phyloP scores from a whole-genome alignment of 768 basidiomycete genomes.

The Pulveroboletus sp. region DNA sequence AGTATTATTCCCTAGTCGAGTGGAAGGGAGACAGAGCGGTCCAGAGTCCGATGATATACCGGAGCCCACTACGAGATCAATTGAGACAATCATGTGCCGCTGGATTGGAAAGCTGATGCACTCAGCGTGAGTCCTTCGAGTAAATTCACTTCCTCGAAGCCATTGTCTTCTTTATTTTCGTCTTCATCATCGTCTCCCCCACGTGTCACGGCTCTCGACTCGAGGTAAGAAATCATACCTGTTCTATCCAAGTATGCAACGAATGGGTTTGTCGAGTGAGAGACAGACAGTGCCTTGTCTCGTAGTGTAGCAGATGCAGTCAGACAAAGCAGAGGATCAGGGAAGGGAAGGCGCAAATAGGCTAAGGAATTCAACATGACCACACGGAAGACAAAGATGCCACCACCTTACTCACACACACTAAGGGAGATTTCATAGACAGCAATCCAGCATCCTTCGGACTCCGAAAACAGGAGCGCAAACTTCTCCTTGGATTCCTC shows the following conservation, averaged over 20 bases:
- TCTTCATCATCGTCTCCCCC: constrained; percentile 24
- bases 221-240: constrained; percentile 15
- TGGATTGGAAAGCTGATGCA: constrained; percentile 27
- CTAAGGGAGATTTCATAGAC: constrained; percentile 74
- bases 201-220: not conserved
- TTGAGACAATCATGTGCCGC: not conserved
- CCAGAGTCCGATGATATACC: constrained; percentile 36
- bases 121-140: constrained; percentile 66
- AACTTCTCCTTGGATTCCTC: constrained; percentile 54
- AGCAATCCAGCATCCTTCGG: constrained; percentile 66
- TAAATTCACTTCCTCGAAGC: constrained; percentile 65
- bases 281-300: constrained; percentile 60
- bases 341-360: constrained; percentile 63
- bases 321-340: constrained; percentile 76
- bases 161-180: constrained; percentile 40
- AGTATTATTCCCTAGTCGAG: constrained; percentile 64
- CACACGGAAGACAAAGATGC: not conserved
- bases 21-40: constrained; percentile 56
- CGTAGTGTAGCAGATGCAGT: constrained; percentile 87
- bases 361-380: constrained; percentile 40
- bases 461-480: constrained; percentile 60
- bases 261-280: constrained; percentile 36
- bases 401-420: constrained; percentile 56
- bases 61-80: constrained; percentile 36
- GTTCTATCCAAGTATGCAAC: constrained; percentile 21